Evolutionary conservation across 31 red algal species (phyloP).

Genomic region (Asparagopsis taxiformis): DNA sequence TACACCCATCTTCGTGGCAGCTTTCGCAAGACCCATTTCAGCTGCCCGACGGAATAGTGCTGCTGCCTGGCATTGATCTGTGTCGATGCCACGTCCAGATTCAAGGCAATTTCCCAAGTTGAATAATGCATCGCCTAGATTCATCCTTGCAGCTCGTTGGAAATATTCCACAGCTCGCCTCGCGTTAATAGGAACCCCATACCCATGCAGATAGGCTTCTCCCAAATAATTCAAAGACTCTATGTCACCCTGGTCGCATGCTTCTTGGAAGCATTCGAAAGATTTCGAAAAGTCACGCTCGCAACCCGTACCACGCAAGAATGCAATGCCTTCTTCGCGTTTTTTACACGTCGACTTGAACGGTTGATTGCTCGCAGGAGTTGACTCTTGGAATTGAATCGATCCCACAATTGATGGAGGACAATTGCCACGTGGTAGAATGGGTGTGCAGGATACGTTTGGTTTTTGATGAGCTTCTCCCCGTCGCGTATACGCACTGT

Average conservation of each 20-base stretch:
- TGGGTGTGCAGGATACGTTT: too few relatives aligned
- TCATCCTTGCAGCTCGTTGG: slow-evolving; percentile 5
- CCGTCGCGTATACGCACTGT: too few relatives aligned
- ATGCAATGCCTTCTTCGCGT: not conserved
- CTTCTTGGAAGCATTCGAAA: not conserved
- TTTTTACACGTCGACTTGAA: too few relatives aligned
- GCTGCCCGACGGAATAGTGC: slow-evolving; percentile 15
- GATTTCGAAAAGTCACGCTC: not conserved
- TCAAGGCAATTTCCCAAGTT: slow-evolving; percentile 24
- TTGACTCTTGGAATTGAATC: too few relatives aligned
- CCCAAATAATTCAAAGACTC: not conserved
- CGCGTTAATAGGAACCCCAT: not conserved
- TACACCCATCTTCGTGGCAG: slow-evolving; percentile 13
- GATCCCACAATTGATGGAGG: too few relatives aligned
- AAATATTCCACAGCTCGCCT: not conserved
- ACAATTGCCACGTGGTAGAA: too few relatives aligned
- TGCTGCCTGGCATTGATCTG: slow-evolving; percentile 15
- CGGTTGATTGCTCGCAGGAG: too few relatives aligned
- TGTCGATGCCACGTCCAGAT: slow-evolving; percentile 6
- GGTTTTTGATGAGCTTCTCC: too few relatives aligned
- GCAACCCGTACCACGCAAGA: not conserved
- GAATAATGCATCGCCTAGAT: not conserved
- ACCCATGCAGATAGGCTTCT: not conserved
- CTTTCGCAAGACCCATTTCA: not conserved
- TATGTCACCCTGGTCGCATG: not conserved